A percentile compares a stretch with the other conserved stretches of the same genome.
These are phyloP conservation scores for Rhizoclosmatium globosum DNA, from an alignment of 192 early-diverging fungal genomes.

Conservation along the genomic window DNA sequence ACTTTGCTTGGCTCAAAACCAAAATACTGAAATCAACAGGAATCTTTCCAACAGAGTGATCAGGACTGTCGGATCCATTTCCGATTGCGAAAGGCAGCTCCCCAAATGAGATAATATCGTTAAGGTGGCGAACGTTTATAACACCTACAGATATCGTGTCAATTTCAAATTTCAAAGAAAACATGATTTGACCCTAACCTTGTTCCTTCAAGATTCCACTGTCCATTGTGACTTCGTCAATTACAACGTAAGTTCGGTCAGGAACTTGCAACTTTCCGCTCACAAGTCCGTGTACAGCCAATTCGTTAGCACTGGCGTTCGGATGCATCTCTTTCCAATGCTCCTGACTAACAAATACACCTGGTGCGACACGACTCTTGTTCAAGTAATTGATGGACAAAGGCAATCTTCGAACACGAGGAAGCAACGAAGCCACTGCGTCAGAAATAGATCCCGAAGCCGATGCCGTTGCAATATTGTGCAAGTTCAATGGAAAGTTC, in stretches of 20 bases:
- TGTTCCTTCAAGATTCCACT: constrained; percentile 46
- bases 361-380: constrained; percentile 30
- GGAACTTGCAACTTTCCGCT: constrained; percentile 44
- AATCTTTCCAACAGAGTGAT: constrained; percentile 34
- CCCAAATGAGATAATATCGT: constrained; percentile 35
- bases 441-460: constrained; percentile 14
- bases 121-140: constrained; percentile 39
- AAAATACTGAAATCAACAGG: constrained; percentile 28
- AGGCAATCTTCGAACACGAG: constrained; percentile 37
- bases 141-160: constrained; percentile 25
- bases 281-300: constrained; percentile 36
- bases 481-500: constrained; percentile 45
- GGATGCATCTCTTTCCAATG: constrained; percentile 22
- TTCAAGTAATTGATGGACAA: constrained; percentile 41
- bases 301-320: not conserved
- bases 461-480: constrained; percentile 26
- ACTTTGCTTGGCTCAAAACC: constrained; percentile 42
- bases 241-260: constrained; percentile 41
- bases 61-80: constrained; percentile 33
- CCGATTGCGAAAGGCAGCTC: constrained; percentile 46
- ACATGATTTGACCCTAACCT: constrained; percentile 29
- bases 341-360: constrained; percentile 30
- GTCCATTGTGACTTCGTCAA: constrained; percentile 45
- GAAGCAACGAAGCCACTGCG: constrained; percentile 32
- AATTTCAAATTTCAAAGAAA: not conserved